These are phyloP conservation scores for Skeletonema menzelii DNA, from an alignment of 108 stramenopile genomes.

Conservation along the genomic window DNA sequence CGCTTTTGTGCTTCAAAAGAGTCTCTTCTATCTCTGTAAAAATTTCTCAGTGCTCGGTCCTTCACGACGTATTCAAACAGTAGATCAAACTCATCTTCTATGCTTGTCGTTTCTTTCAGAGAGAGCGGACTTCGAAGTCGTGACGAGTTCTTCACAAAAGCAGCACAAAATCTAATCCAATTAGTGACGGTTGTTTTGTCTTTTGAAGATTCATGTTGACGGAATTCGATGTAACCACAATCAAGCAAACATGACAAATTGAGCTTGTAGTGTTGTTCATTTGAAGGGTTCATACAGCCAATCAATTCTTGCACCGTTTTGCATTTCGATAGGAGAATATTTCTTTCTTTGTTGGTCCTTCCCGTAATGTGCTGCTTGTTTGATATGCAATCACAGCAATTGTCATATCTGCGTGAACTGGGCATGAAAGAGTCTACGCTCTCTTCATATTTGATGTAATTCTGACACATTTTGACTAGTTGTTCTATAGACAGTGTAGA, in stretches of 20 bases:
- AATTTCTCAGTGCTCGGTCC: conserved; percentile 51
- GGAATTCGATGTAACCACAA: conserved; percentile 57
- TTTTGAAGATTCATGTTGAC: conserved; percentile 62
- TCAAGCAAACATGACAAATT: conserved; percentile 32
- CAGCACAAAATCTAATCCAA: conserved; percentile 59
- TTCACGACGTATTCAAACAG: conserved; percentile 63
- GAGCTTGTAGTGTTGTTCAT: conserved; percentile 54
- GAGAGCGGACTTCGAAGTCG: conserved; percentile 26
- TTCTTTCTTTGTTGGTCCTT: conserved; percentile 37
- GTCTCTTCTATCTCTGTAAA: conserved; percentile 34
- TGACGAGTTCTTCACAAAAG: conserved; percentile 45
- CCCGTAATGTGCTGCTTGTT: conserved; percentile 40
- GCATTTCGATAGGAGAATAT: conserved; percentile 36
- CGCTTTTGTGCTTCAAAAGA: conserved; percentile 20
- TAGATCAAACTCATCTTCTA: conserved; percentile 53
- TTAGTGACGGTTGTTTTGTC: conserved; percentile 47
- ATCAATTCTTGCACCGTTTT: conserved; percentile 23
- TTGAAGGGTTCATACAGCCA: conserved; percentile 44
- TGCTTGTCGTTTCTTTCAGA: conserved; percentile 22
- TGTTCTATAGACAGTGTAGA: conserved; percentile 18
- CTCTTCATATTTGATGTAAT: conserved; percentile 70
- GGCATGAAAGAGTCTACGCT: conserved; percentile 67
- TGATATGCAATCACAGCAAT: conserved; percentile 43
- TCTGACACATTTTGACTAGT: conserved; percentile 63
- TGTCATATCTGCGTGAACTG: conserved; percentile 21